These are phyloP conservation scores for Syncephalis fuscata DNA, from an alignment of 371 early-diverging fungal genomes.

Conservation along the genomic window DNA sequence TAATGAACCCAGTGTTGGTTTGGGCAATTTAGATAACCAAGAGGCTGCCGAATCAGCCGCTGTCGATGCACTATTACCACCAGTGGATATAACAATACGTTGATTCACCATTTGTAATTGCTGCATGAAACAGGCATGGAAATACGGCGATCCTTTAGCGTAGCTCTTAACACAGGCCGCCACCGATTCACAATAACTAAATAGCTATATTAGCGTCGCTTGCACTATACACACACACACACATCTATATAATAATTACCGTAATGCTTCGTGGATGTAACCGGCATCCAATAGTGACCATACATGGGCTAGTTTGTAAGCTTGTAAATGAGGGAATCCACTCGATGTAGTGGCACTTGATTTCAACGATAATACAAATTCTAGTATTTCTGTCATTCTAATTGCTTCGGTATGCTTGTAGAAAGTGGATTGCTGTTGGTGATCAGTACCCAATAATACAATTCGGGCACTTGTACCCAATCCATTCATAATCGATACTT, in stretches of 20 bases:
- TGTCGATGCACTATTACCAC: slow-evolving; percentile 9
- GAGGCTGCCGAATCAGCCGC: slow-evolving; percentile 2
- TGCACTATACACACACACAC: background rate
- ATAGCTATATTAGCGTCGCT: background rate
- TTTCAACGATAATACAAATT: slow-evolving; percentile 44
- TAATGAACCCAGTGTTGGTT: slow-evolving; percentile 39
- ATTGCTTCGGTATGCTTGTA: slow-evolving; percentile 22
- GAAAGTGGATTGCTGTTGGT: slow-evolving; percentile 29
- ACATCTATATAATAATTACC: slow-evolving; percentile 16
- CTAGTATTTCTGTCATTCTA: slow-evolving; percentile 61
- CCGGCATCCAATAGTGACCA: slow-evolving; percentile 71
- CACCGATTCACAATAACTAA: slow-evolving; percentile 55
- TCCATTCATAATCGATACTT: slow-evolving; percentile 32
- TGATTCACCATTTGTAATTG: slow-evolving; percentile 32
- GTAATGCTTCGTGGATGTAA: slow-evolving; percentile 41
- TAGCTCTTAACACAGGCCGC: slow-evolving; percentile 50
- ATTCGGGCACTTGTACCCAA: slow-evolving; percentile 24
- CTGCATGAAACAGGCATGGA: slow-evolving; percentile 45
- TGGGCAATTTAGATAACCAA: slow-evolving; percentile 27
- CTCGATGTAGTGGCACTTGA: slow-evolving; percentile 23
- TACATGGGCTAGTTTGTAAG: slow-evolving; percentile 71
- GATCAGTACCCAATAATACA: slow-evolving; percentile 16
- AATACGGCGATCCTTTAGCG: slow-evolving; percentile 55
- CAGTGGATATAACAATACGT: slow-evolving; percentile 19
- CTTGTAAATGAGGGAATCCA: slow-evolving; percentile 69